Evolutionary conservation across 1,284 basidiomycete genomes (phyloP).

Genomic region (Veloporphyrellus conicus): DNA sequence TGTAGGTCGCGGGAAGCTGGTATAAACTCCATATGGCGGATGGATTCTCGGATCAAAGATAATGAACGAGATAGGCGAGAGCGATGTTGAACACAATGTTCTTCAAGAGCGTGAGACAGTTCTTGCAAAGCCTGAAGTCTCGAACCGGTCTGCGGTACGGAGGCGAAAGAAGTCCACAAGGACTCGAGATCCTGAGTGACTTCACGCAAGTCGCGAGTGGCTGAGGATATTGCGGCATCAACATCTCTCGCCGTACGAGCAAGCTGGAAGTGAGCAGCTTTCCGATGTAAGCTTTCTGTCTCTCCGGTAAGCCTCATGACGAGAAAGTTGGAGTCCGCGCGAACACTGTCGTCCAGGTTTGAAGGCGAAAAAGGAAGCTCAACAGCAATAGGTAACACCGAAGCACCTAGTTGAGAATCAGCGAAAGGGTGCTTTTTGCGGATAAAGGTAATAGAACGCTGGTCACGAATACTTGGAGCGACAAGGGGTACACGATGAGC

Average conservation of each 20-base stretch:
- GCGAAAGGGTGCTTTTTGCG: conserved; percentile 36
- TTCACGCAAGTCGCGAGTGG: conserved; percentile 38
- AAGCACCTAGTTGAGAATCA: conserved; percentile 20
- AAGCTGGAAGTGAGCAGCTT: conserved; percentile 46
- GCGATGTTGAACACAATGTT: conserved; percentile 34
- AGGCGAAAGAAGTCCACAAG: conserved; percentile 34
- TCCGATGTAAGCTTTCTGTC: conserved; percentile 47
- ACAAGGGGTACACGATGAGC: conserved; percentile 53
- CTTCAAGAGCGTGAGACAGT: conserved; percentile 39
- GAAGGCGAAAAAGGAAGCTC: conserved; percentile 57
- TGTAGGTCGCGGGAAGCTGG: conserved; percentile 40
- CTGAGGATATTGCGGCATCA: conserved; percentile 42
- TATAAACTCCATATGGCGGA: conserved; percentile 48
- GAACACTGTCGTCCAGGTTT: conserved; percentile 63
- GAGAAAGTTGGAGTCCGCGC: conserved; percentile 66
- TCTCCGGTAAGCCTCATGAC: conserved; percentile 58
- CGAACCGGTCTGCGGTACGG: conserved; percentile 23
- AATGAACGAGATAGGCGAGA: conserved; percentile 45
- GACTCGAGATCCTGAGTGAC: conserved; percentile 38
- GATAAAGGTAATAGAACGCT: conserved; percentile 25
- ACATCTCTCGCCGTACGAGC: conserved; percentile 50
- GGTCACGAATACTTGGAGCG: conserved; percentile 15
- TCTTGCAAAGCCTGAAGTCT: conserved; percentile 34
- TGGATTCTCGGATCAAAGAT: conserved; percentile 47
- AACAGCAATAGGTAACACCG: conserved; percentile 32